Base-by-base conservation (phyloP, 2,329 filamentous ascomycete genomes). In the Alternaria arborescens region DNA sequence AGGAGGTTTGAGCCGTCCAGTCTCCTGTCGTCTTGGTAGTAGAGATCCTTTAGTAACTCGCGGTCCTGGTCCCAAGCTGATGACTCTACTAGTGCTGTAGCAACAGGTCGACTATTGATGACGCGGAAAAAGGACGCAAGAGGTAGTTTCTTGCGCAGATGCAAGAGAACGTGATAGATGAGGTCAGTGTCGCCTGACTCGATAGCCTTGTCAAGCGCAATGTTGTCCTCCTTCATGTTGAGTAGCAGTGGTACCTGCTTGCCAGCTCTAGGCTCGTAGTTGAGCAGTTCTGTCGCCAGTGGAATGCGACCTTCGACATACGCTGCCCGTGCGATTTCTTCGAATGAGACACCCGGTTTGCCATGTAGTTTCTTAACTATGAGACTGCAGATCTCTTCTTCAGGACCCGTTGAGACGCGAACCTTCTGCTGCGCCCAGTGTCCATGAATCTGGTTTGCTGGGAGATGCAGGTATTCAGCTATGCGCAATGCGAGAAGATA, bases 341-440 rank as follows among this genome's bases (percentile, higher is more conserved):
- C 94, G 70, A 98, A 99, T 0, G 94, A 98, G 58, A 99, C 95
- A 1, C 94, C 95, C 0, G 91, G 89, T 74, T 97, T 97, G 36
- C 92, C 93, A 1, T 91, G 88, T 1, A 99, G 85, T 71, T 93
- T 92, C 68, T 93, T 89, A 10, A 98, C 94, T 14, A 99, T 92
- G 52, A 94, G 84, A 32, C 88, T 87, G 78, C 94, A 97, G 42
- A 97, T 92, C 1, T 89, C 88, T 46, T 97, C 93, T 73, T 98
- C 95, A 62, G 97, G 90, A 65, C 93, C 93, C 0, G 88, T 86
- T 0, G 94, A 94, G 3, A 91, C 83, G 26, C 93, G 91, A 4
- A 98, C 94, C 77, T 98, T 99, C 74, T 95, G 90, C 18, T 91
- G 94, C 1, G 95, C 95, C 95, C 95, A 99, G 76, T 97, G 94